Evolutionary conservation across 345 rosid genomes (phyloP).

Genomic region (Salix udensis): DNA sequence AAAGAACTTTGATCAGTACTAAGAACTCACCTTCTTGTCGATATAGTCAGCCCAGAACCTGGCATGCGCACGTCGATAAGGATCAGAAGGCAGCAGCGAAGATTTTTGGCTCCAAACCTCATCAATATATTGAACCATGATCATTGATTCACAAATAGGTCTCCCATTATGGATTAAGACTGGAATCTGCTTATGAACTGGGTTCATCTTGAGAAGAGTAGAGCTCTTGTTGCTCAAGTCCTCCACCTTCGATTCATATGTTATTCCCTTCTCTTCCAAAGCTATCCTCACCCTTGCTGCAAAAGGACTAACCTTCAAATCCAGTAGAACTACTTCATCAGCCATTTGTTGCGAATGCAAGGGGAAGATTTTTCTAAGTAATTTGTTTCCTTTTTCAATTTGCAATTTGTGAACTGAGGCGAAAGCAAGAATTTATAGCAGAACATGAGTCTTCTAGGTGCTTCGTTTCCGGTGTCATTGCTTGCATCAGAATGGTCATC

Average conservation of each 20-base stretch:
- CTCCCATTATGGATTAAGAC: background rate
- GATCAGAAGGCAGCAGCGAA: slow-evolving; percentile 13
- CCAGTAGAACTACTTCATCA: background rate
- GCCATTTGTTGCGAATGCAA: background rate
- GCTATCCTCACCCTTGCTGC: slow-evolving; percentile 15
- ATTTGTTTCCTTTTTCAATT: background rate
- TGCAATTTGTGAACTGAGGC: background rate
- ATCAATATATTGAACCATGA: slow-evolving; percentile 13
- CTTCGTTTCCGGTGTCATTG: background rate
- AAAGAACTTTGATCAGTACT: background rate
- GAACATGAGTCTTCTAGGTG: background rate
- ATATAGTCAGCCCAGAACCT: slow-evolving; percentile 20
- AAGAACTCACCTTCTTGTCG: slow-evolving; percentile 1
- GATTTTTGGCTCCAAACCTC: slow-evolving; percentile 10
- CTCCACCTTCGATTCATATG: slow-evolving; percentile 3
- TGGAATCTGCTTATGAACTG: background rate
- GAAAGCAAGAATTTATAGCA: background rate
- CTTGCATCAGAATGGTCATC: background rate
- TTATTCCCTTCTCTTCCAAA: slow-evolving; percentile 13
- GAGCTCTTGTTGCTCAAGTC: slow-evolving; percentile 16
- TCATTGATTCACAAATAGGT: slow-evolving; percentile 15
- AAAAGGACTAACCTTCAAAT: slow-evolving; percentile 6
- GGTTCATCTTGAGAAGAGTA: slow-evolving; percentile 7
- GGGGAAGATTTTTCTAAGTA: background rate
- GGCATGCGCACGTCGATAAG: slow-evolving; percentile 13